A percentile compares a stretch with the other conserved stretches of the same genome.
Conservation (phyloP, 768 basidiomycete species). For the Lactifluus volemus region DNA sequence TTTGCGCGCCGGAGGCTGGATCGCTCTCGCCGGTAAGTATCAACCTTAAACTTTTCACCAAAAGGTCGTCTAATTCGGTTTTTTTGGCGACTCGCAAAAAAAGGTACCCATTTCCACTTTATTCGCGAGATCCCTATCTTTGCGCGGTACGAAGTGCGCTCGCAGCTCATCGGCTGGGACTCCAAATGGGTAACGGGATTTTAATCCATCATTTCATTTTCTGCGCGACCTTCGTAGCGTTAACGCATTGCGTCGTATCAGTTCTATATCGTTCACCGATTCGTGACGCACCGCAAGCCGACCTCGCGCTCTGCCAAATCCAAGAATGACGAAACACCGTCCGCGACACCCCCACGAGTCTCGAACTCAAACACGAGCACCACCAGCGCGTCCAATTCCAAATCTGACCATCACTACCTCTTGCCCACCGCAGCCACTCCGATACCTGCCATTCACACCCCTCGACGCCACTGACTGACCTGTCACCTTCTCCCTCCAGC, state of each 20-base stretch:
- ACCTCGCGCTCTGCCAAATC: conserved; percentile 22
- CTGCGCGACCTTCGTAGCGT: not conserved
- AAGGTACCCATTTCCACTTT: conserved; percentile 62
- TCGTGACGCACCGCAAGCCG: conserved; percentile 43
- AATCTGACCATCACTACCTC: too few relatives aligned
- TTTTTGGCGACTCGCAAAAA: not conserved
- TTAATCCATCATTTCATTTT: not conserved
- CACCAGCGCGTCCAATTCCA: too few relatives aligned
- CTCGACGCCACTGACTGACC: not conserved
- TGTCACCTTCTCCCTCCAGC: conserved; percentile 10
- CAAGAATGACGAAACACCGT: conserved; percentile 22
- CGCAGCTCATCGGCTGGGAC: conserved; percentile 56
- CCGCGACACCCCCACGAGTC: conserved; percentile 21
- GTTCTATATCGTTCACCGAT: conserved; percentile 58
- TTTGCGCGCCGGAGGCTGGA: conserved; percentile 51
- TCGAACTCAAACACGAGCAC: not conserved
- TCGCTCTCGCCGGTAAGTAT: conserved; percentile 41
- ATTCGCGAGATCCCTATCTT: conserved; percentile 63
- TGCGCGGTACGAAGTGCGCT: conserved; percentile 50
- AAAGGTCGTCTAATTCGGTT: too few relatives aligned
- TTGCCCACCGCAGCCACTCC: not conserved
- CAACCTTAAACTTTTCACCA: not conserved
- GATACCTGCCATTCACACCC: conserved; percentile 6
- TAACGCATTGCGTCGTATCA: conserved; percentile 21
- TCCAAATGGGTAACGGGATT: conserved; percentile 59